These are phyloP conservation scores for Botryotinia globosa DNA, from an alignment of 2,329 filamentous ascomycete species.

Conservation along the genomic window DNA sequence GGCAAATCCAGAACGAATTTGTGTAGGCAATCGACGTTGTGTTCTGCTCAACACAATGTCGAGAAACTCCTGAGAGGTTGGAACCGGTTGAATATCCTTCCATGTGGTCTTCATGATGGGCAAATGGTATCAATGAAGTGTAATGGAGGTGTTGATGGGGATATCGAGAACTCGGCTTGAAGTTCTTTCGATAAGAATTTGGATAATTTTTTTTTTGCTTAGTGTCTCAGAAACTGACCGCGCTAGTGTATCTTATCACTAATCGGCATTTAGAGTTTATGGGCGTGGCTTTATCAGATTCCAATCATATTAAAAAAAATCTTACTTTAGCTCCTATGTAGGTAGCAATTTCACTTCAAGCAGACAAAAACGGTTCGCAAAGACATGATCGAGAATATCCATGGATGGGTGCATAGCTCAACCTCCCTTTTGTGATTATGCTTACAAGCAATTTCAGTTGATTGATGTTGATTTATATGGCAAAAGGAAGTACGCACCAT, in stretches of 20 bases:
- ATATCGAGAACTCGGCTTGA: conserved; percentile 20
- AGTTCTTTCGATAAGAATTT: conserved; percentile 23
- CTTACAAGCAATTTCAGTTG: neutral
- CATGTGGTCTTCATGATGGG: conserved; percentile 60
- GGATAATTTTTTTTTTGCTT: conserved; percentile 22
- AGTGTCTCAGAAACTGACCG: conserved; percentile 15
- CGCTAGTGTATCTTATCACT: conserved; percentile 22
- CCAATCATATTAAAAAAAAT: neutral
- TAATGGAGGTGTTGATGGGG: conserved; percentile 5
- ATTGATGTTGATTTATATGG: neutral
- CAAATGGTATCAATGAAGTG: conserved; percentile 21
- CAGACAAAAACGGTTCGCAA: too few relatives aligned
- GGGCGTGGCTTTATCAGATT: neutral
- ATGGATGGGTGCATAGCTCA: neutral
- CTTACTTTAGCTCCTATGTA: neutral
- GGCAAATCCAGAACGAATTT: conserved; percentile 94
- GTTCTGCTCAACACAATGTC: conserved; percentile 95
- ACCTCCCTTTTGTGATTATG: neutral
- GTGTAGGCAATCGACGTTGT: conserved; percentile 87
- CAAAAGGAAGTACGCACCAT: neutral
- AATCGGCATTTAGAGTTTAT: neutral
- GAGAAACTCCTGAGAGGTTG: conserved; percentile 91
- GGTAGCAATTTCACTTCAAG: neutral
- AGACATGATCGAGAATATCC: neutral
- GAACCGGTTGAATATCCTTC: conserved; percentile 82